phyloP scores from a whole-genome alignment of 208 protist genomes.

The Acanthamoeba divionensis region DNA sequence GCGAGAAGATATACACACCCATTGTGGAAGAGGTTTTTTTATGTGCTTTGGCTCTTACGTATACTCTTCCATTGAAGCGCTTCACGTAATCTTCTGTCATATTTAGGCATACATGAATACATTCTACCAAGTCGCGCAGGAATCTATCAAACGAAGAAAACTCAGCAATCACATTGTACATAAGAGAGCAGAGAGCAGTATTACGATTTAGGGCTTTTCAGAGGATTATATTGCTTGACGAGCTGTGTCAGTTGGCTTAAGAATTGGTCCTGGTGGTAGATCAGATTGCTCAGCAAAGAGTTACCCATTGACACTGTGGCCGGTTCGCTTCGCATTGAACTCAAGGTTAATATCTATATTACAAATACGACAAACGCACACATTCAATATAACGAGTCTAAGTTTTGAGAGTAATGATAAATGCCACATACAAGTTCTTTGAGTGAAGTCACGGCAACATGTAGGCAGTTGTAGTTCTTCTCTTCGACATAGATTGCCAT shows the following conservation, averaged over 20 bases:
- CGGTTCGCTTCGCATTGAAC: background rate
- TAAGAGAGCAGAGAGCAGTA: background rate
- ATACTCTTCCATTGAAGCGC: conserved; percentile 4
- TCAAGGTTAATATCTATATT: background rate
- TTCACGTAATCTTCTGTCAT: conserved; percentile 45
- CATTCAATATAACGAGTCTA: too few relatives aligned
- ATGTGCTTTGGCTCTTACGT: background rate
- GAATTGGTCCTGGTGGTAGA: conserved; percentile 42
- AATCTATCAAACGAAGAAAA: background rate
- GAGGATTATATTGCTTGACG: background rate
- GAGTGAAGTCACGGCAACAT: background rate
- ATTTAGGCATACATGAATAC: background rate
- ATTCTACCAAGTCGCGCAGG: background rate
- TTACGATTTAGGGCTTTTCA: background rate
- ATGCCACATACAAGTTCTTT: background rate
- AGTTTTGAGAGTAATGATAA: too few relatives aligned
- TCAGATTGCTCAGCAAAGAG: conserved; percentile 28
- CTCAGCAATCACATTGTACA: background rate
- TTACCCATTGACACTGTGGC: background rate
- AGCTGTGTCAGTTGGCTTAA: background rate
- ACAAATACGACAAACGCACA: background rate
- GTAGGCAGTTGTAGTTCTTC: background rate
- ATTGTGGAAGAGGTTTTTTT: background rate
- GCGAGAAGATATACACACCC: background rate
- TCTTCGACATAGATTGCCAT: background rate